phyloP scores from a whole-genome alignment of 345 rosid genomes.

The Camelina laxa region DNA sequence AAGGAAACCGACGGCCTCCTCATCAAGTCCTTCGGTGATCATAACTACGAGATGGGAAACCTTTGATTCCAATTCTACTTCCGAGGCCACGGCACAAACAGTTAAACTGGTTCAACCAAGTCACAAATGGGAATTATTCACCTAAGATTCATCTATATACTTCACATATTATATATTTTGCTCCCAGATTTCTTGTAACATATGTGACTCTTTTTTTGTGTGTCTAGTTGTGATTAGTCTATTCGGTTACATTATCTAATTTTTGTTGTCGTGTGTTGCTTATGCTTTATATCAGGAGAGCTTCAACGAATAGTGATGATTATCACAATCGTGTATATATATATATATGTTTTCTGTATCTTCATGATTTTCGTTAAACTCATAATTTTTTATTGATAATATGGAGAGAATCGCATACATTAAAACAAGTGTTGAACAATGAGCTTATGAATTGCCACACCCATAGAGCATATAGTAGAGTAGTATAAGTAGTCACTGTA shows the following conservation, averaged over 20 bases:
- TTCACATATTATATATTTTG: background rate
- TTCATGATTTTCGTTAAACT: background rate
- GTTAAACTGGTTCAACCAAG: conserved; percentile 53
- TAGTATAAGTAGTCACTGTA: conserved; percentile 11
- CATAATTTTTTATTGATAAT: background rate
- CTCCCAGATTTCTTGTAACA: background rate
- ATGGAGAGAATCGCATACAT: background rate
- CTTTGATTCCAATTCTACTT: conserved; percentile 61
- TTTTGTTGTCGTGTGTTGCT: conserved; percentile 6
- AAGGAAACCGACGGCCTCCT: conserved; percentile 45
- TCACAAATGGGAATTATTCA: conserved; percentile 79
- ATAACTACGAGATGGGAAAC: conserved; percentile 91
- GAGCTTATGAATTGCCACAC: conserved; percentile 21
- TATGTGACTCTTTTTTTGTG: background rate
- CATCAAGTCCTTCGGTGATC: conserved; percentile 59
- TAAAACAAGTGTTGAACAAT: conserved; percentile 26
- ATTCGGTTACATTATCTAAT: conserved; percentile 3
- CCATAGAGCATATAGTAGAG: background rate
- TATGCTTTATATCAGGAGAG: background rate
- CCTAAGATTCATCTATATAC: conserved; percentile 26
- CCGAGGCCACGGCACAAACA: conserved; percentile 37
- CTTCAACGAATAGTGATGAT: background rate
- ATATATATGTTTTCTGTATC: background rate
- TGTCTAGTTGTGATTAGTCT: conserved; percentile 23
- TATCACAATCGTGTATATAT: background rate